A percentile compares a stretch with the other conserved stretches of the same genome.
These are phyloP conservation scores for Gilbertella persicaria DNA, from an alignment of 371 early-diverging fungal genomes.

Conservation along the genomic window DNA sequence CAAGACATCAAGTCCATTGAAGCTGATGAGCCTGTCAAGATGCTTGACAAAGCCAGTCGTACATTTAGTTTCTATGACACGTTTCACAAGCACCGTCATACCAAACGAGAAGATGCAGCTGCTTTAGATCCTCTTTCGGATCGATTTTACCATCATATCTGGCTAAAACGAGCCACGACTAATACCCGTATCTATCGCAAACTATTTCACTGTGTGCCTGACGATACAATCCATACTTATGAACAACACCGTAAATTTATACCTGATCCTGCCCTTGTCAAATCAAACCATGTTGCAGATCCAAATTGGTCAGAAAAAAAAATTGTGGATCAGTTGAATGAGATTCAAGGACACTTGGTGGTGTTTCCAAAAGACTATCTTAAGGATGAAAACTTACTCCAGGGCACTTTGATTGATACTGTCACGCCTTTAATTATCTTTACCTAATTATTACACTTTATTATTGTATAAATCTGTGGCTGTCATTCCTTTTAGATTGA, in stretches of 20 bases:
- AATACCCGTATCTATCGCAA: slow-evolving; percentile 79
- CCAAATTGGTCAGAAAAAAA: slow-evolving; percentile 33
- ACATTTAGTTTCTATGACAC: slow-evolving; percentile 43
- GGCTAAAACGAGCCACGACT: slow-evolving; percentile 64
- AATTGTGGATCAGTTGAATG: slow-evolving; percentile 41
- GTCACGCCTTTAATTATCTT: slow-evolving; percentile 64
- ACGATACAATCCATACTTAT: slow-evolving; percentile 70
- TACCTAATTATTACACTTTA: slow-evolving; percentile 32
- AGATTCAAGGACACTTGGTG: slow-evolving; percentile 68
- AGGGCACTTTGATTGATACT: slow-evolving; percentile 52
- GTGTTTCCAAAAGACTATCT: slow-evolving; percentile 78
- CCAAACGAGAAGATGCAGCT: slow-evolving; percentile 40
- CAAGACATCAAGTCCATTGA: slow-evolving; percentile 34
- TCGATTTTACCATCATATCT: slow-evolving; percentile 60
- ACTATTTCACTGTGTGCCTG: slow-evolving; percentile 87
- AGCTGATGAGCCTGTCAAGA: slow-evolving; percentile 37
- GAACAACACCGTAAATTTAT: slow-evolving; percentile 62
- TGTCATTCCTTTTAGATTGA: slow-evolving; percentile 40
- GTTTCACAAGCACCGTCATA: slow-evolving; percentile 19
- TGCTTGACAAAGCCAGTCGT: slow-evolving; percentile 40
- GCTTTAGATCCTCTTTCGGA: slow-evolving; percentile 79
- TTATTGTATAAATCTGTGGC: slow-evolving; percentile 42
- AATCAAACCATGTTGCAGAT: slow-evolving; percentile 62
- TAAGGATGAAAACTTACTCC: slow-evolving; percentile 68
- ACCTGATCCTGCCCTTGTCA: slow-evolving; percentile 46